Conservation (phyloP, 192 early-diverging fungal genomes). For the Rhizoclosmatium sp. region DNA sequence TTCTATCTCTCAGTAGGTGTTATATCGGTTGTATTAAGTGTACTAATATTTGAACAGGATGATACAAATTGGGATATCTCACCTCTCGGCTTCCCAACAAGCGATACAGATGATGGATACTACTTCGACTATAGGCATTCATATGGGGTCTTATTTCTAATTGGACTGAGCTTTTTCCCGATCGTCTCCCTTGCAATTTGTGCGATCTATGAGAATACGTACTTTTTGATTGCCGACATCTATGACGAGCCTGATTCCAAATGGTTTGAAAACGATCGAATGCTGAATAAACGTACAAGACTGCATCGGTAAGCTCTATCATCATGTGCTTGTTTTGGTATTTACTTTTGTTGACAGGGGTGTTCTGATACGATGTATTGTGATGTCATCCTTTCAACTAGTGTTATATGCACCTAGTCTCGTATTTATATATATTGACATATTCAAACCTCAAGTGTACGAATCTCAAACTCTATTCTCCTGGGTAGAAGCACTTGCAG, state of each 20-base stretch:
- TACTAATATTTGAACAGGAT: neutral
- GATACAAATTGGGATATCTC: neutral
- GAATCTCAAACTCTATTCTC: too few species aligned
- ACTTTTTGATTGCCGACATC: constrained; percentile 6
- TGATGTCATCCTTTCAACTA: too few species aligned
- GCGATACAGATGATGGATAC: too few species aligned
- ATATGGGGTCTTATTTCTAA: neutral
- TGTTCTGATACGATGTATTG: too few species aligned
- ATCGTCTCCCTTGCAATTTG: neutral
- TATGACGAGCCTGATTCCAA: neutral
- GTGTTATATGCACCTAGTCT: too few species aligned
- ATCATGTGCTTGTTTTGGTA: too few species aligned
- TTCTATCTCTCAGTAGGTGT: neutral
- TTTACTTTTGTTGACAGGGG: too few species aligned
- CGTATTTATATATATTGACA: too few species aligned
- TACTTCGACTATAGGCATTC: too few species aligned
- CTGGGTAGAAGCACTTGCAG: too few species aligned
- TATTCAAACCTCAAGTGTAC: too few species aligned
- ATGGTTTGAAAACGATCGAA: neutral
- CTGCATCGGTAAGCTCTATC: neutral
- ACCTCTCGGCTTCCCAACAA: neutral
- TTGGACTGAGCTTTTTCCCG: neutral
- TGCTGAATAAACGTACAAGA: neutral
- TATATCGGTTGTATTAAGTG: too few species aligned
- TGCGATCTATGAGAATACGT: constrained; percentile 2